A percentile compares a stretch with the other conserved stretches of the same genome.
phyloP scores from a whole-genome alignment of 768 basidiomycete genomes.

The Russula dissimulans region DNA sequence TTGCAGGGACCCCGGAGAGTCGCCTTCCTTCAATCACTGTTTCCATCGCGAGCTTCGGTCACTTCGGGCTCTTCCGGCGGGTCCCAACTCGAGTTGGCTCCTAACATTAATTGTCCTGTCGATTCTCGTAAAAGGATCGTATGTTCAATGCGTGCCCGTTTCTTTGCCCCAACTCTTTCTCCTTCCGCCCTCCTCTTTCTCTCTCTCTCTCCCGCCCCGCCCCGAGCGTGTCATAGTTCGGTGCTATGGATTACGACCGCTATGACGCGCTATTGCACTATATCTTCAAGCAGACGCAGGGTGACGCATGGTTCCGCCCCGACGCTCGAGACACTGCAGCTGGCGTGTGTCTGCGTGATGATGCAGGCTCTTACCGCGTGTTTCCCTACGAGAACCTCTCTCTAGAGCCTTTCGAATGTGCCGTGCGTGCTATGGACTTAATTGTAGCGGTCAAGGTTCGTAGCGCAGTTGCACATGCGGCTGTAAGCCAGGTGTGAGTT shows the following conservation, averaged over 20 bases:
- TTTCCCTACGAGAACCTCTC: constrained; percentile 47
- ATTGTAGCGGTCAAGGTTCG: constrained; percentile 47
- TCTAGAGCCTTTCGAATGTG: constrained; percentile 46
- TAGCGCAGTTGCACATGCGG: constrained; percentile 42
- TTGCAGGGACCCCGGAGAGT: not conserved
- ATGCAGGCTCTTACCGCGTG: constrained; percentile 40
- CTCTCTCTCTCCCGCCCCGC: not conserved
- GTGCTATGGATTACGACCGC: constrained; percentile 32
- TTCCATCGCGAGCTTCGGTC: not conserved
- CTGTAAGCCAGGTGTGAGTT: constrained; percentile 38
- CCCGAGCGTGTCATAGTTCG: not conserved
- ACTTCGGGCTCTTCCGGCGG: not conserved
- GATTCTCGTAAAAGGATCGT: constrained; percentile 11
- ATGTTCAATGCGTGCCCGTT: not conserved
- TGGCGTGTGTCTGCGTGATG: constrained; percentile 42
- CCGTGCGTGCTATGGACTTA: constrained; percentile 43
- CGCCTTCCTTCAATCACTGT: not conserved
- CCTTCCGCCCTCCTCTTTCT: not conserved
- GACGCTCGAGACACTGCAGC: constrained; percentile 38
- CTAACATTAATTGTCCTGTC: not conserved
- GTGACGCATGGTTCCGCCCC: constrained; percentile 47
- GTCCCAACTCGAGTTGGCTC: too few relatives aligned
- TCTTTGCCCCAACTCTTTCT: not conserved
- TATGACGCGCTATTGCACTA: constrained; percentile 37
- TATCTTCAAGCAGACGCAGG: constrained; percentile 39